A percentile compares a stretch with the other conserved stretches of the same genome.
Conservation (phyloP, 164 flowering plant species). For the Stephania cephalantha region DNA sequence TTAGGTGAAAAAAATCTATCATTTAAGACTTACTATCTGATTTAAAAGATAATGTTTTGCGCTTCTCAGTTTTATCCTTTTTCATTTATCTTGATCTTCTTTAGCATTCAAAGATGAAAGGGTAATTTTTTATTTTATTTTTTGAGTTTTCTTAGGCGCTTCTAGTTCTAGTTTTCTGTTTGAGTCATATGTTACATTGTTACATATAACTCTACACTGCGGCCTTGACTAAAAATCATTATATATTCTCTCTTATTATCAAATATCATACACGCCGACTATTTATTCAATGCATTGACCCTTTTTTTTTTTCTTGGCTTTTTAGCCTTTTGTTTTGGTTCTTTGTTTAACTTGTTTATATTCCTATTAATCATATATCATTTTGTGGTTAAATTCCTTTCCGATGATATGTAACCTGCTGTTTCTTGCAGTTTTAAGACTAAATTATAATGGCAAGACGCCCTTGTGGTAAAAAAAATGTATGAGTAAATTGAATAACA, state of each 20-base stretch:
- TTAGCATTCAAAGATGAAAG: background rate
- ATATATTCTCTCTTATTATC: background rate
- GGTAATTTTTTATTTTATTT: background rate
- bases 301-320: background rate
- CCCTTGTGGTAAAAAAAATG: background rate
- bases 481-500: background rate
- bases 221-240: background rate
- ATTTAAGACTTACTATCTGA: background rate
- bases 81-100: background rate
- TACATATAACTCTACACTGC: background rate
- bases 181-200: background rate
- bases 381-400: background rate
- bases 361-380: background rate
- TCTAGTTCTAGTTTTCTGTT: background rate
- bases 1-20: conserved; percentile 45
- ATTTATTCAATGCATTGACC: background rate
- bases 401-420: background rate
- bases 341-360: background rate
- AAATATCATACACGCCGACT: background rate
- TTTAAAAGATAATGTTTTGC: background rate
- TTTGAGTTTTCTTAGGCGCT: background rate
- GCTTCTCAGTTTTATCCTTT: background rate
- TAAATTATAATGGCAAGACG: background rate
- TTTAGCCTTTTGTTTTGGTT: background rate
- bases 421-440: background rate